A percentile compares a stretch with the other conserved stretches of the same genome.
Evolutionary conservation across 208 protist species (phyloP).

Genomic region (Crithidia fasciculata): DNA sequence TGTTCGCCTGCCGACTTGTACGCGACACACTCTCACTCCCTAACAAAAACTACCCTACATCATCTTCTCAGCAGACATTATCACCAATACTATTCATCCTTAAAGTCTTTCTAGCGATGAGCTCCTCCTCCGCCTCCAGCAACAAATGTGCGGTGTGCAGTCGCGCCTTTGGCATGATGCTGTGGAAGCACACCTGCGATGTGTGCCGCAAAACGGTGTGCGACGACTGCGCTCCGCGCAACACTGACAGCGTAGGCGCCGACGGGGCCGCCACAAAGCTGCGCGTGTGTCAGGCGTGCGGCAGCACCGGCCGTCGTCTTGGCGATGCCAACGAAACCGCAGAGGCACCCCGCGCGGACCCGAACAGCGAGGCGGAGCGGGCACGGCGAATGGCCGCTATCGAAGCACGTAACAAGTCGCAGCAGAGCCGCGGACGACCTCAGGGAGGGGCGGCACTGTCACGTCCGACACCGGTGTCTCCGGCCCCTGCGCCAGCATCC

Average conservation of each 20-base stretch:
- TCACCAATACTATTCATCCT: neutral
- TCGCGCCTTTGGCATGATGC: conserved; percentile 48
- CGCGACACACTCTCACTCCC: no score
- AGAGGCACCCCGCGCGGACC: conserved; percentile 18
- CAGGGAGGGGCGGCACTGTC: neutral
- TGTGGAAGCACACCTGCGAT: conserved; percentile 60
- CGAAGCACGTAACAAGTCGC: conserved; percentile 48
- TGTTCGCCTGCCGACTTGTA: no score
- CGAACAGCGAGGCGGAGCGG: conserved; percentile 46
- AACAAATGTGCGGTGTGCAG: conserved; percentile 54
- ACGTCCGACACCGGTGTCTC: neutral
- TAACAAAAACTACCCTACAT: no score
- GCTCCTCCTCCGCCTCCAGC: neutral
- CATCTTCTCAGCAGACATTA: no score
- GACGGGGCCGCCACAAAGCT: conserved; percentile 19
- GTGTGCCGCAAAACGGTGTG: conserved; percentile 61
- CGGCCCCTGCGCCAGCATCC: neutral
- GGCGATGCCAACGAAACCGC: neutral
- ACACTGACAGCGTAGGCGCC: conserved; percentile 10
- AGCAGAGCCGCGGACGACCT: conserved; percentile 31
- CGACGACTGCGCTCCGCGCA: conserved; percentile 62
- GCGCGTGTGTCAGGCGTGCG: conserved; percentile 32
- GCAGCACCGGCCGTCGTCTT: conserved; percentile 16
- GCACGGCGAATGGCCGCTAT: conserved; percentile 39
- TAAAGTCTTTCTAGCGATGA: neutral